Conservation (phyloP, 805 yeast genomes). For the Schwanniomyces occidentalis region DNA sequence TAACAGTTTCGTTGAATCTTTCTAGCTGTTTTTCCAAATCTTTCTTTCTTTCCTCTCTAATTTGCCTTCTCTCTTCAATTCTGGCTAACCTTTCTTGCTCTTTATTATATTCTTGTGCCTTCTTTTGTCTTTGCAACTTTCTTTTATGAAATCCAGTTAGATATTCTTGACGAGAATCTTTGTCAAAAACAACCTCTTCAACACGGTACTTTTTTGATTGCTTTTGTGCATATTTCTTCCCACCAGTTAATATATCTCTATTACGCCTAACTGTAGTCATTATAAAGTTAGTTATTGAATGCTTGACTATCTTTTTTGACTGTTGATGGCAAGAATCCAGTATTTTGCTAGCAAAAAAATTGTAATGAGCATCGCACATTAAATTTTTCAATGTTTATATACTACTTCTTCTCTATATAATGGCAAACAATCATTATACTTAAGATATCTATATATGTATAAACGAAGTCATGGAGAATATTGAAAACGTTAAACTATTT, state of each 20-base stretch:
- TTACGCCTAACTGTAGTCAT: constrained; percentile 47
- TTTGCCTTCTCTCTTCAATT: constrained; percentile 71
- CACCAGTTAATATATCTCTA: constrained; percentile 86
- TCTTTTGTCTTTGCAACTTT: constrained; percentile 82
- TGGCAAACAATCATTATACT: too few relatives aligned
- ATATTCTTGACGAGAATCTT: constrained; percentile 75
- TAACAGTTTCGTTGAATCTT: constrained; percentile 51
- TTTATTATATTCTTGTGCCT: constrained; percentile 72
- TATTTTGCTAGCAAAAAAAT: neutral
- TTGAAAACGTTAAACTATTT: constrained; percentile 41
- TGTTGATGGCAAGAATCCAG: neutral
- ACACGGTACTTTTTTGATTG: constrained; percentile 67
- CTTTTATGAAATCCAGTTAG: constrained; percentile 96
- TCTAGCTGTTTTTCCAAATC: constrained; percentile 64
- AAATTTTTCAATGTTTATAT: neutral
- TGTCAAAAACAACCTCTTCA: constrained; percentile 83
- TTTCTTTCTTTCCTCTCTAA: constrained; percentile 69
- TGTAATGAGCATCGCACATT: constrained; percentile 15
- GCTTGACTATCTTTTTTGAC: neutral
- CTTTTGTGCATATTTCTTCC: constrained; percentile 72
- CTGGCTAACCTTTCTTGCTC: constrained; percentile 75
- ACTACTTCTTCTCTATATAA: too few relatives aligned
- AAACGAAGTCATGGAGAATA: constrained; percentile 53
- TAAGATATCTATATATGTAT: too few relatives aligned
- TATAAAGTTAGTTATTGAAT: neutral